Evolutionary conservation across 2,329 filamentous ascomycete species (phyloP), one percentile per base, ranked within the genome.

Genomic region (Exophiala alcalophila): DNA sequence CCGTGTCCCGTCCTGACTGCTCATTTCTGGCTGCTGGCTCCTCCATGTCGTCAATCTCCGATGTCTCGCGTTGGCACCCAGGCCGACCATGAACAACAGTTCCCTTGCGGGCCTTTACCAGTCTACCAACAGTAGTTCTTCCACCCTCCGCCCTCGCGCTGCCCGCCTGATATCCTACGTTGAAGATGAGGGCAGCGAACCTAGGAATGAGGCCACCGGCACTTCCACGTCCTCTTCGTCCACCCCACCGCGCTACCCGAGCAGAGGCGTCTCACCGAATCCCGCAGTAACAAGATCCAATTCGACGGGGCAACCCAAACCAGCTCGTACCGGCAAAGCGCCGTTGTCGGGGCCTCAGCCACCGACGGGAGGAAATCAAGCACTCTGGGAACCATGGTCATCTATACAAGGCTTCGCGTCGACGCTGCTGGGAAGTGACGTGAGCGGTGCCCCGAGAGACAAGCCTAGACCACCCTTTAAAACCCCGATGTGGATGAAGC

Each of bases 391-490:
- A 43, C 64, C 66, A 18, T 73, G 70, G 70, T 67, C 69, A n/a
- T 72, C 69, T 11, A 56, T 73, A 32, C 68, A 71, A 53, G 68
- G 62, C 25, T 51, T 73, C 29, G 69, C 70, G n/a, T 72, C 70
- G 3, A 67, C 66, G n/a, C 59, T 72, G 19, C 41, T 72, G 27
- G 68, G 69, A n/a, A 66, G 60, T 34, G 66, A 70, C 45, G 55
- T 53, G 20, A 55, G 59, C 25, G 52, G 55, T 18, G 45, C 57
- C 4, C 46, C 58, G 23, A 43, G 60, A 14, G 57, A 58, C 43
- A 60, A 60, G 46, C 34, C 16, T 16, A 34, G 28, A 30, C 38
- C 36, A n/a, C 9, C 53, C 9, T 43, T 48, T 34, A 49, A 47
- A 29, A 48, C 38, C 10, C 37, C 44, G 20, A 18, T 44, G 5